Base-by-base conservation (phyloP, 164 flowering plant species). In the Liriodendron chinense region DNA sequence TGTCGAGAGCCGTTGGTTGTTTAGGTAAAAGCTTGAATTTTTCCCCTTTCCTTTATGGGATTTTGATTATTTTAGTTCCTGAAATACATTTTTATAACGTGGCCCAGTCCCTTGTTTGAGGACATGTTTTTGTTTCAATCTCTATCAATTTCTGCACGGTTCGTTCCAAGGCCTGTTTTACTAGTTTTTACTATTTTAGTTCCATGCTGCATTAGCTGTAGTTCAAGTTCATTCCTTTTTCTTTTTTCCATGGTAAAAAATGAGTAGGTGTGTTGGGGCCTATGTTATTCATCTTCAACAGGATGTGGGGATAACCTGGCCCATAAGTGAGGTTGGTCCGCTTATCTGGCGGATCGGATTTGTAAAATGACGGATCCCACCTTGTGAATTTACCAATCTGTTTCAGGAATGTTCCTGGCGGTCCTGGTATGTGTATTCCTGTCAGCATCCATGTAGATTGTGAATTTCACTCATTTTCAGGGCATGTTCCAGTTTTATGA, bases 1-100 rank as follows among this genome's bases (percentile, higher is more conserved):
- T 82, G 89, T 85, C 81, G 83, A 83, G 89, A 87, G 88, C 76
- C 79, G 81, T 83, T 77, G 53, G 70, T 65, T 80, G 73, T 83
- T 83, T 79, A 86, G 90, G 81, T 72, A 80, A 88, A 53, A 83
- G 84, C 82, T 77, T 69, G 73, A 79, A 74, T 56, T 84, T 83
- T 84, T 57, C 25, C 25, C n/a, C 47, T 73, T 75, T 43, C 49
- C 66, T 84, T 72, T 81, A 82, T 82, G 82, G 74, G 81, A 75
- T 80, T 12, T 71, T 34, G 48, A 47, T 72, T 57, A 56, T 28
- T 67, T 28, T 73, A 28, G 74, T 76, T 69, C 66, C 78, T 25
- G 16, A 69, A 65, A 72, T 28, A 70, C 83, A 73, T 47, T 85
- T 81, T 80, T 78, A 76, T 72, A n/a, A 22, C 75, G 49, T 62